Evolutionary conservation across 176 grass and related monocot genomes (phyloP).

Genomic region (Puya raimondii): DNA sequence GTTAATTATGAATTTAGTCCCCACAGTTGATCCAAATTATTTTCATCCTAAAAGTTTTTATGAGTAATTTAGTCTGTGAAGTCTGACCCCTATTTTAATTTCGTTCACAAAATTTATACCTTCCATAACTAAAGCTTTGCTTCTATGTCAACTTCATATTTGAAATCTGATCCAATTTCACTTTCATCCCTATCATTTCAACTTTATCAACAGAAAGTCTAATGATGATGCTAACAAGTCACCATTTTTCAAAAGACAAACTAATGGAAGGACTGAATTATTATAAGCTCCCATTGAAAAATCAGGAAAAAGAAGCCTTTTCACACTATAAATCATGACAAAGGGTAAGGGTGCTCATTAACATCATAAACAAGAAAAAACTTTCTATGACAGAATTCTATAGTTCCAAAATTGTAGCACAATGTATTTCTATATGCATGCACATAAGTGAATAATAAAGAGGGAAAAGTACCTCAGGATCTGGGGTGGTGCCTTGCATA

Average conservation of each 20-base stretch:
- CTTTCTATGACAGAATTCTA: neutral
- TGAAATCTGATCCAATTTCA: neutral
- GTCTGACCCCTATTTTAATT: too few relatives aligned
- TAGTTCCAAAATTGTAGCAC: neutral
- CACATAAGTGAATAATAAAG: neutral
- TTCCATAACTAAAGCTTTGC: neutral
- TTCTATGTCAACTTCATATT: neutral
- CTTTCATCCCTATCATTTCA: too few relatives aligned
- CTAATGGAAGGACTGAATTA: too few relatives aligned
- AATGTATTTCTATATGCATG: too few relatives aligned
- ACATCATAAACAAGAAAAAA: neutral
- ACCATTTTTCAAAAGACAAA: neutral
- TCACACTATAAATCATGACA: neutral
- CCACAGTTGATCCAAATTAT: too few relatives aligned
- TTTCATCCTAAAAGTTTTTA: too few relatives aligned
- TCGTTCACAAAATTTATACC: too few relatives aligned
- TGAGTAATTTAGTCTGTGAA: too few relatives aligned
- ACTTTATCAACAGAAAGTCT: too few relatives aligned
- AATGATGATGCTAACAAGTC: too few relatives aligned
- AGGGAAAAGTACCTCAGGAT: conserved; percentile 56
- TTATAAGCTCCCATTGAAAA: neutral
- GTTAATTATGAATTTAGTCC: too few relatives aligned
- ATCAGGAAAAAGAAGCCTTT: neutral
- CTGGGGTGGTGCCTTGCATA: conserved; percentile 53
- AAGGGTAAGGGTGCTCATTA: neutral